Percentiles rank a stretch among this genome's conserved stretches.
Conservation (phyloP, 257 asterid genomes). For the Nicotiana noctiflora region DNA sequence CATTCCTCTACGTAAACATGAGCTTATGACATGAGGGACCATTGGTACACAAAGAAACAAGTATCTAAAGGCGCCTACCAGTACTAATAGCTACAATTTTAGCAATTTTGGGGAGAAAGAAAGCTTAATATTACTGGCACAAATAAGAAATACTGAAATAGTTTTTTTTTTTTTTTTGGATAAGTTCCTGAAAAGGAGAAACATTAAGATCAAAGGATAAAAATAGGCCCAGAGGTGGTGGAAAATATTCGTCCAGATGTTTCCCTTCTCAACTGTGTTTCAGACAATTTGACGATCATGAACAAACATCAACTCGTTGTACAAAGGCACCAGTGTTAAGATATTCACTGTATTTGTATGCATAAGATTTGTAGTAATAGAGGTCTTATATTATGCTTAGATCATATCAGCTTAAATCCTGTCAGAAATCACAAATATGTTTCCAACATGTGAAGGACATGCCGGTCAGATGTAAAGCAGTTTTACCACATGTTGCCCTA, state of each 20-base stretch:
- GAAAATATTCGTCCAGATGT: neutral
- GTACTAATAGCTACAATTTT: neutral
- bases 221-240: neutral
- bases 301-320: neutral
- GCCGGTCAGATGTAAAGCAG: neutral
- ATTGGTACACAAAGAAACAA: slow-evolving; percentile 2
- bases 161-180: neutral
- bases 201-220: neutral
- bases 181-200: neutral
- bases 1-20: neutral
- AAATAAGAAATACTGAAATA: neutral
- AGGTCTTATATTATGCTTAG: neutral
- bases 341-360: neutral
- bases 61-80: neutral
- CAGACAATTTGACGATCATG: neutral
- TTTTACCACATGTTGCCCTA: neutral
- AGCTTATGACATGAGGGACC: neutral
- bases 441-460: neutral
- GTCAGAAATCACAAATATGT: neutral
- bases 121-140: neutral
- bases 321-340: neutral
- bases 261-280: neutral
- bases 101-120: neutral
- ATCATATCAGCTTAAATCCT: neutral
- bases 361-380: neutral